These are phyloP conservation scores for Elaeagnus macrophylla DNA, from an alignment of 306 rosid genomes.

Conservation along the genomic window DNA sequence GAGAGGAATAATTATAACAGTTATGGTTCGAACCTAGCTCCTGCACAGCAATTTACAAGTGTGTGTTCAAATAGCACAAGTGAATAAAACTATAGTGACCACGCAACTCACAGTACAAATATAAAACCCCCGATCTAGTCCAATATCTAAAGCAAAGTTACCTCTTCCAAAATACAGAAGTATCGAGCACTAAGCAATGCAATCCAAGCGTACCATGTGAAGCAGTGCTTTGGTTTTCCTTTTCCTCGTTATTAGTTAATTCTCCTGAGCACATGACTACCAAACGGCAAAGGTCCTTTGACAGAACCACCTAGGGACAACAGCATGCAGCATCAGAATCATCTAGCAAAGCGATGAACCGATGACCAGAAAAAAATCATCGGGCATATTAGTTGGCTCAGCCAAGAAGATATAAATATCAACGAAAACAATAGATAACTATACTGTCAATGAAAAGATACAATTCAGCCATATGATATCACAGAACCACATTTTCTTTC, in stretches of 20 bases:
- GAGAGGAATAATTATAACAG: too few relatives aligned
- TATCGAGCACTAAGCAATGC: slow-evolving; percentile 73
- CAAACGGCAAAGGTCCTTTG: slow-evolving; percentile 90
- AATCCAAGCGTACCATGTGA: slow-evolving; percentile 50
- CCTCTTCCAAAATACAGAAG: slow-evolving; percentile 88
- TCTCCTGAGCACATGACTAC: slow-evolving; percentile 84
- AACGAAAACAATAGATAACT: too few relatives aligned
- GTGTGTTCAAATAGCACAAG: too few relatives aligned
- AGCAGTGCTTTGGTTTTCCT: slow-evolving; percentile 23
- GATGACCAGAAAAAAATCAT: background rate
- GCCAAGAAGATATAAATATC: too few relatives aligned
- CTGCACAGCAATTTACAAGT: too few relatives aligned
- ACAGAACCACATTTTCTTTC: too few relatives aligned
- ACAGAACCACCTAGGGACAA: slow-evolving; percentile 66
- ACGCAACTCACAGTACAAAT: too few relatives aligned
- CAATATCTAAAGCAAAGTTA: slow-evolving; percentile 43
- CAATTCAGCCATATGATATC: too few relatives aligned
- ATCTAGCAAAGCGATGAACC: slow-evolving; percentile 12
- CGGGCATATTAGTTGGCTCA: background rate
- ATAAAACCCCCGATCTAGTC: too few relatives aligned
- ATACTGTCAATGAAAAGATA: too few relatives aligned
- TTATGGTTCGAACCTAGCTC: too few relatives aligned
- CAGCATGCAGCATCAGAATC: slow-evolving; percentile 27
- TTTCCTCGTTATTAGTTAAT: slow-evolving; percentile 36
- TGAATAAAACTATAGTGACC: too few relatives aligned